phyloP scores from a whole-genome alignment of 768 basidiomycete genomes.

The Trametes maxima region DNA sequence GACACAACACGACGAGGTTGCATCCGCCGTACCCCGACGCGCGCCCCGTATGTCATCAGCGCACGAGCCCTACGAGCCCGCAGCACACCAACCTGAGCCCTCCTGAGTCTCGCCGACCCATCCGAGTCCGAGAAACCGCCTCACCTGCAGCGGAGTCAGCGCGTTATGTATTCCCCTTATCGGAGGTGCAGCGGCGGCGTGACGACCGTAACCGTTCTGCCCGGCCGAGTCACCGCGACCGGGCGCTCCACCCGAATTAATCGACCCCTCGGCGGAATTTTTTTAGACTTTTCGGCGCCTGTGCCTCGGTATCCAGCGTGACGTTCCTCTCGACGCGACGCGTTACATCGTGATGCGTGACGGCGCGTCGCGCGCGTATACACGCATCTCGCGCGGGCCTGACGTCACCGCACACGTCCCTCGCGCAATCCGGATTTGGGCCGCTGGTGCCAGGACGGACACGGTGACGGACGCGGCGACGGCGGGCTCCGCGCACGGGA shows the following conservation, averaged over 20 bases:
- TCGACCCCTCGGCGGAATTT: no score
- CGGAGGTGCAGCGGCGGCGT: not conserved
- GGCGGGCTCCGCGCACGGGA: conserved; percentile 1
- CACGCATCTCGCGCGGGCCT: conserved; percentile 12
- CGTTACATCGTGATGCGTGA: not conserved
- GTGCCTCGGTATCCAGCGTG: not conserved
- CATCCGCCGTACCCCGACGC: not conserved
- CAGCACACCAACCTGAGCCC: not conserved
- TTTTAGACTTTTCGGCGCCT: conserved; percentile 3
- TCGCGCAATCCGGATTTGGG: conserved; percentile 13
- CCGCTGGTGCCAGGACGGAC: not conserved
- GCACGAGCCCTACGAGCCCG: not conserved
- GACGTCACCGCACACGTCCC: conserved; percentile 13
- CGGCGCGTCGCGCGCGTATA: conserved; percentile 5
- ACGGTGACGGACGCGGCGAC: no score
- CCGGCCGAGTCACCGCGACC: not conserved
- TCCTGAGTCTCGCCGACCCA: not conserved
- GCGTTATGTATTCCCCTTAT: not conserved
- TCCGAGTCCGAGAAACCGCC: conserved; percentile 3
- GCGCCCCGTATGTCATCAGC: not conserved
- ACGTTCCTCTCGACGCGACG: not conserved
- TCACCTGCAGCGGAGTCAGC: not conserved
- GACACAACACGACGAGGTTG: not conserved
- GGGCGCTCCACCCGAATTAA: not conserved
- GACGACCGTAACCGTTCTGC: conserved; percentile 4